A percentile compares a stretch with the other conserved stretches of the same genome.
Evolutionary conservation across 1,284 basidiomycete species (phyloP).

Genomic region (Rhodotorula mucilaginosa): DNA sequence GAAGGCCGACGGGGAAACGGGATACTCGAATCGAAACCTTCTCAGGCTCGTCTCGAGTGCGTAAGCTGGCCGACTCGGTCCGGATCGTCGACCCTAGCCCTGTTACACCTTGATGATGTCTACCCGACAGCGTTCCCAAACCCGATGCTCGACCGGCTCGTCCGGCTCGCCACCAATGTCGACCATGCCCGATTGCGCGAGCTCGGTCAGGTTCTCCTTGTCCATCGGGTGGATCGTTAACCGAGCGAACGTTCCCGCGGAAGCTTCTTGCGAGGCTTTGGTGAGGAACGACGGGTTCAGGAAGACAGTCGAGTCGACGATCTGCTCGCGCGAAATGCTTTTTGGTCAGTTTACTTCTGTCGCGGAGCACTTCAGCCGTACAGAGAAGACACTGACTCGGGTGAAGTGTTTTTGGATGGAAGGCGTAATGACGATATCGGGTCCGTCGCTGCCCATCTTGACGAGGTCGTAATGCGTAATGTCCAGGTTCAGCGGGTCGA

Average conservation of each 20-base stretch:
- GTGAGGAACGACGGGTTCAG: slow-evolving; percentile 70
- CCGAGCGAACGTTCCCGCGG: slow-evolving; percentile 48
- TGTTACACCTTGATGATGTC: slow-evolving; percentile 42
- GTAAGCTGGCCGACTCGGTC: too few relatives aligned
- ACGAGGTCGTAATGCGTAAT: slow-evolving; percentile 63
- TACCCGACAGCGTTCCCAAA: slow-evolving; percentile 42
- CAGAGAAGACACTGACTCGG: slow-evolving; percentile 58
- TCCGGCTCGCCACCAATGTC: slow-evolving; percentile 28
- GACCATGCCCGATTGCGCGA: slow-evolving; percentile 14
- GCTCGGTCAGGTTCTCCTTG: slow-evolving; percentile 37
- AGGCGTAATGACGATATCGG: slow-evolving; percentile 80
- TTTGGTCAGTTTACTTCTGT: slow-evolving; percentile 15
- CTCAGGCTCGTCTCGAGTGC: too few relatives aligned
- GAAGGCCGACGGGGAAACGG: too few relatives aligned
- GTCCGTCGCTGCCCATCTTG: slow-evolving; percentile 55
- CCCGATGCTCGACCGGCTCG: slow-evolving; percentile 38
- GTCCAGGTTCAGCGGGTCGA: slow-evolving; percentile 68
- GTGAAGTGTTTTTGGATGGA: slow-evolving; percentile 80
- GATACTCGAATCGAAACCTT: too few relatives aligned
- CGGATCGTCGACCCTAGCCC: too few relatives aligned
- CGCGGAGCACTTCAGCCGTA: slow-evolving; percentile 1
- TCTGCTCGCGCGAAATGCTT: slow-evolving; percentile 49
- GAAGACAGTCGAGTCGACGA: slow-evolving; percentile 63
- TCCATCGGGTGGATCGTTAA: slow-evolving; percentile 45
- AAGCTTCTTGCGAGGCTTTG: slow-evolving; percentile 54